Conservation (phyloP, 2,329 filamentous ascomycete species). For the Monilinia aucupariae region DNA sequence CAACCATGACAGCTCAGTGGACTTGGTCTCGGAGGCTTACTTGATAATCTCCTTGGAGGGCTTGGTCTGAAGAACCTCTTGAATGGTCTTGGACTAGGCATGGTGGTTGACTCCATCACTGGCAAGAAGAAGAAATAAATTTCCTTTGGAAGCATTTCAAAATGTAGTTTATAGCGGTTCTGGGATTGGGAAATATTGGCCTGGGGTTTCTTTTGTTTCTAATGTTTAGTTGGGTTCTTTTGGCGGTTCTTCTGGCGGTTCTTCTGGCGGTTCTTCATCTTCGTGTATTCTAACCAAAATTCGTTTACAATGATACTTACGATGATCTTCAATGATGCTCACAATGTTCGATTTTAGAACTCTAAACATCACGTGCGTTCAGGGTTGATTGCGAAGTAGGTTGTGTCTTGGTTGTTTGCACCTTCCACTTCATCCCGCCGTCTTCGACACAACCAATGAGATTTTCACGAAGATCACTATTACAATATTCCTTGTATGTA, state of each 20-base stretch:
- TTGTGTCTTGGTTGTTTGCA: background rate
- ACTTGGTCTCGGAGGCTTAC: constrained; percentile 73
- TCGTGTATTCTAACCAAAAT: constrained; percentile 8
- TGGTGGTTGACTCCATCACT: constrained; percentile 39
- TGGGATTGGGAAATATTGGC: background rate
- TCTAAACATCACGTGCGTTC: no score
- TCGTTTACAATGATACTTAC: background rate
- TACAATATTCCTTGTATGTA: background rate
- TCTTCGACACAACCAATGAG: background rate
- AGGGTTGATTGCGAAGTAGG: background rate
- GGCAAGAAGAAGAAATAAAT: constrained; percentile 40
- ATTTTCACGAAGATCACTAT: background rate
- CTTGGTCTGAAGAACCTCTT: constrained; percentile 72
- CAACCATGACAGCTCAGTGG: constrained; percentile 42
- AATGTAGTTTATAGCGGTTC: constrained; percentile 14
- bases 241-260: background rate
- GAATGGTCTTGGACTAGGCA: constrained; percentile 62
- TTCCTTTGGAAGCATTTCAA: background rate
- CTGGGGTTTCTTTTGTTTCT: background rate
- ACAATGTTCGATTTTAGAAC: background rate
- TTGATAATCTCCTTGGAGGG: constrained; percentile 73
- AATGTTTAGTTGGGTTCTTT: background rate
- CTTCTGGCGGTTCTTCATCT: background rate
- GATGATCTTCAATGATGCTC: background rate
- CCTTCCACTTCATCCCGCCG: background rate